Base-by-base conservation (phyloP, 352 stramenopile species). In the Pythium oligandrum region DNA sequence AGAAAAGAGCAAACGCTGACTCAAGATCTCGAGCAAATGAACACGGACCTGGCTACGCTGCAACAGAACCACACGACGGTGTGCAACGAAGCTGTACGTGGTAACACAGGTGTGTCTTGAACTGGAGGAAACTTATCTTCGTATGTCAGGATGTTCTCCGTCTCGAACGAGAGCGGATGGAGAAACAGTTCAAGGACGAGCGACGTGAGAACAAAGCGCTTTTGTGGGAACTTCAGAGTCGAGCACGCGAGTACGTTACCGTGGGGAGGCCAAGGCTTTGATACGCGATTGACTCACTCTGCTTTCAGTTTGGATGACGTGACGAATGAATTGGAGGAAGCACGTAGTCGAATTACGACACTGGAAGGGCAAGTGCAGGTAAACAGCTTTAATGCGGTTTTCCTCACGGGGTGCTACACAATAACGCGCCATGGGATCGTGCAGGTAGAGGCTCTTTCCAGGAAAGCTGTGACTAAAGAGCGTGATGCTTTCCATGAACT, bases 311-410 rank as follows among this genome's bases (percentile, higher is more conserved):
- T 74, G n/a, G 58, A 73, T 35, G 48, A 72, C 11, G 57, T 68
- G n/a, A 61, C 31, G 3, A 63, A 51, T 9, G 70, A 78, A 31
- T 40, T 79, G 2, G 66, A 82, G 9, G 60, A 75, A 6, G 33
- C 70, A 0, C 67, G 66, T 42, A 66, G 51, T 17, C 68, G 71
- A n/a, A 50, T 78, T 4, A 38, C 70, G 40, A 83, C 71, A 3
- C 40, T 85, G 0, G 63, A 83, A 37, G 71, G 69, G 0, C 73
- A 88, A 35, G 42, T 83, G 42, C 74, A 86, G 69, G 75, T 77
- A 49, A 47, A 26, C 17, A 26, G 17, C 17, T 26, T 26, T 26
- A 26, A 26, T 26, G 17, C 17, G 17, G 0, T 26, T 26, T 26
- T 26, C 17, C 17, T 26, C 17, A 26, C 17, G 17, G 17, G 17